phyloP scores from a whole-genome alignment of 2,329 filamentous ascomycete species.

The Phialophora verrucosa region DNA sequence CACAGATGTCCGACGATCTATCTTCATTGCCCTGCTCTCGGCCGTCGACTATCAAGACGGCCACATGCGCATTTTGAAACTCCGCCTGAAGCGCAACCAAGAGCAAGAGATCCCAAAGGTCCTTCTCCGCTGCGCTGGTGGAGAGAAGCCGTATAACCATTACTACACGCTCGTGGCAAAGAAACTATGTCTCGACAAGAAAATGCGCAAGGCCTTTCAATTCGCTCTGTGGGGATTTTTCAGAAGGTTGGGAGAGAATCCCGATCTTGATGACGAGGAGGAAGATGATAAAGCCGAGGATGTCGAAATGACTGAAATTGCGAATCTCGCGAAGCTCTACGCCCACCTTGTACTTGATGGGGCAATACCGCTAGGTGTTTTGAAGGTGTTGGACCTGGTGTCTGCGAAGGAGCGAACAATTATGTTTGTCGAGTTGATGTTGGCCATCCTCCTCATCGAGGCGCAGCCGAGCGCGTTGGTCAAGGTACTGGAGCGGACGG shows the following conservation, averaged over 20 bases:
- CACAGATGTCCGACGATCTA: constrained; percentile 83
- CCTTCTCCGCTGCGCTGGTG: constrained; percentile 82
- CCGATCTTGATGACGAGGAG: constrained; percentile 69
- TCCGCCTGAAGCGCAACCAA: constrained; percentile 84
- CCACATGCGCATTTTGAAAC: constrained; percentile 75
- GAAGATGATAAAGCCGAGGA: constrained; percentile 55
- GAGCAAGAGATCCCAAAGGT: constrained; percentile 86
- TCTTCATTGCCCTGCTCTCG: constrained; percentile 89
- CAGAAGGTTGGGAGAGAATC: constrained; percentile 79
- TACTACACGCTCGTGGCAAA: constrained; percentile 89
- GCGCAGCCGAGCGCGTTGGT: constrained; percentile 66
- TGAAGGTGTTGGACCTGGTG: constrained; percentile 74
- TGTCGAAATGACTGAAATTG: constrained; percentile 63
- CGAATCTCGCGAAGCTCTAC: constrained; percentile 72
- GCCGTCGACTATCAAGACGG: constrained; percentile 84
- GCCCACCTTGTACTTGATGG: constrained; percentile 66
- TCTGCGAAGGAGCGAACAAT: constrained; percentile 77
- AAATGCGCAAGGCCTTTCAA: constrained; percentile 82
- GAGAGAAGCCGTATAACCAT: constrained; percentile 84
- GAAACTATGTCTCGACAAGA: constrained; percentile 74
- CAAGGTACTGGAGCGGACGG: constrained; percentile 66
- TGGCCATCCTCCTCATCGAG: constrained; percentile 76
- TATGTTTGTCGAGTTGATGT: constrained; percentile 78
- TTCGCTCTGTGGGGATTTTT: constrained; percentile 87
- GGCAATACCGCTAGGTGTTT: constrained; percentile 61